Conservation (phyloP, 257 asterid genomes). For the Przewalskia tangutica region DNA sequence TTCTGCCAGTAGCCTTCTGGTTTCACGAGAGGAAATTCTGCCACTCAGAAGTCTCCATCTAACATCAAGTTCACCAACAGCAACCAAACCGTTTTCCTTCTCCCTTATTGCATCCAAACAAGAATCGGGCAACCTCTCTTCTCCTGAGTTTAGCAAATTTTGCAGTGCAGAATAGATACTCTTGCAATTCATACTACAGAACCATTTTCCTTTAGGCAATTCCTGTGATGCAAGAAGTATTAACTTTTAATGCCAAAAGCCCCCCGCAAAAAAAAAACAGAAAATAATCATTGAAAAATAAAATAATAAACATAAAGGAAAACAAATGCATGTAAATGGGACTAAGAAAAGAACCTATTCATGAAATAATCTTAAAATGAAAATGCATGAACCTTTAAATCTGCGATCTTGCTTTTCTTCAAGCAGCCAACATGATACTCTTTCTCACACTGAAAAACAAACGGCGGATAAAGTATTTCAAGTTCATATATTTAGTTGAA, state of each 20-base stretch:
- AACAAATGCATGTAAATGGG: neutral
- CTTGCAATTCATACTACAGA: constrained; percentile 73
- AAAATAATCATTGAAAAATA: no score
- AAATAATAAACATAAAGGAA: neutral
- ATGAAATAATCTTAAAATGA: neutral
- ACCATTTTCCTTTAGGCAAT: constrained; percentile 96
- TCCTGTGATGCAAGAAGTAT: constrained; percentile 40
- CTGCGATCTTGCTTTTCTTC: constrained; percentile 83
- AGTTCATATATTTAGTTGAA: neutral
- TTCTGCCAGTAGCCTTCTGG: constrained; percentile 68
- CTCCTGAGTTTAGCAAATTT: constrained; percentile 58
- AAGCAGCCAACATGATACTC: constrained; percentile 98
- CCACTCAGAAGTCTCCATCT: constrained; percentile 95
- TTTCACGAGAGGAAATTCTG: constrained; percentile 63
- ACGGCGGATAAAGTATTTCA: constrained; percentile 4
- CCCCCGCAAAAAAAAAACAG: no score
- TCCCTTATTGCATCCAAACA: constrained; percentile 49
- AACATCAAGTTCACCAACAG: constrained; percentile 46
- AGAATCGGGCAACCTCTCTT: constrained; percentile 70
- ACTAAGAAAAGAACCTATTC: neutral
- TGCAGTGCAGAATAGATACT: constrained; percentile 61
- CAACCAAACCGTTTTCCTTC: constrained; percentile 30
- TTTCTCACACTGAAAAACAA: constrained; percentile 69
- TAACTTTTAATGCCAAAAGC: neutral
- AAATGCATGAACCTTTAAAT: constrained; percentile 56